phyloP scores from a whole-genome alignment of 108 stramenopile species.

The Skeletonema potamos region DNA sequence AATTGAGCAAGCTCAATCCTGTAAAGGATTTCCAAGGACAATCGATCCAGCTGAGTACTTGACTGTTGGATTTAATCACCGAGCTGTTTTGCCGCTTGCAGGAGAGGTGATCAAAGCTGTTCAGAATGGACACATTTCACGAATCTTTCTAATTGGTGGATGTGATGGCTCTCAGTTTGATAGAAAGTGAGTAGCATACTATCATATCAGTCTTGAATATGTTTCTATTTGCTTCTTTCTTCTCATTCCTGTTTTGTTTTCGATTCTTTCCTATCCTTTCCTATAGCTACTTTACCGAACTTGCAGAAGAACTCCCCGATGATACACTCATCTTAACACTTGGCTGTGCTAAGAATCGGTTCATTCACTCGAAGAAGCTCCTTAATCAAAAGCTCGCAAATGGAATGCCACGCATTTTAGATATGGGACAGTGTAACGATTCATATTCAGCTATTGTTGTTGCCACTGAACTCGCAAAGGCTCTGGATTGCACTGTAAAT shows the following conservation, averaged over 20 bases:
- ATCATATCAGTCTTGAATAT: background rate
- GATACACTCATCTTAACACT: constrained; percentile 76
- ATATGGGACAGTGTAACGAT: constrained; percentile 92
- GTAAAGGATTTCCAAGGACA: constrained; percentile 68
- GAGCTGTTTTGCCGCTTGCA: constrained; percentile 75
- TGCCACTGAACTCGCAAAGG: constrained; percentile 82
- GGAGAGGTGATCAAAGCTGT: constrained; percentile 72
- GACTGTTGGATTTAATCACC: constrained; percentile 83
- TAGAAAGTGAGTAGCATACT: constrained; percentile 40
- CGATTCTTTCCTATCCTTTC: too few relatives aligned
- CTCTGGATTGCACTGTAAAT: constrained; percentile 67
- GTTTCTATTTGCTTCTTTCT: background rate
- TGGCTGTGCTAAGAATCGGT: constrained; percentile 85
- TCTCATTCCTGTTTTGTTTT: background rate
- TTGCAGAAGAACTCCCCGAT: constrained; percentile 71
- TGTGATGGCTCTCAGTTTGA: constrained; percentile 84
- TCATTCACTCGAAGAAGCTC: constrained; percentile 60
- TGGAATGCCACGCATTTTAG: constrained; percentile 79
- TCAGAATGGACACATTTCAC: constrained; percentile 57
- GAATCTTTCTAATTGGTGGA: constrained; percentile 84
- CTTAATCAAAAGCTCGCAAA: constrained; percentile 52
- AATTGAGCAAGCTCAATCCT: constrained; percentile 61
- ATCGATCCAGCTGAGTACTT: constrained; percentile 59
- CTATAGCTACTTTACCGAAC: constrained; percentile 67
- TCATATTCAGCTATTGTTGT: constrained; percentile 78